Conservation (phyloP, 2,329 filamentous ascomycete species). For the Cercospora berteroae region DNA sequence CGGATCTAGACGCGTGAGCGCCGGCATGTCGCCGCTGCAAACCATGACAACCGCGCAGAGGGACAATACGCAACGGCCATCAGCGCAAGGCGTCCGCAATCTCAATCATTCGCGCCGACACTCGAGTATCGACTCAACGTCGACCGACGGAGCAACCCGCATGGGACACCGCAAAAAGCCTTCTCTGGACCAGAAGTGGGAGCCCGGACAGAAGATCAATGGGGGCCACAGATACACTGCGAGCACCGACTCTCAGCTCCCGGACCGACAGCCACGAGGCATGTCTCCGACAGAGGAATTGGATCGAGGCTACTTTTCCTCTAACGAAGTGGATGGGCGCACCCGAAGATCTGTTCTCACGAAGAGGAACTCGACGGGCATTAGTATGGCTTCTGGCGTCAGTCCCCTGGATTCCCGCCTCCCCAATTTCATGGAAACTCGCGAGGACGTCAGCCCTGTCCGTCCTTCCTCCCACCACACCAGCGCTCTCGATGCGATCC, state of each 20-base stretch:
- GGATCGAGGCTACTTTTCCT: slow-evolving; percentile 91
- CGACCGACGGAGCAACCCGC: slow-evolving; percentile 31
- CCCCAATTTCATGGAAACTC: slow-evolving; percentile 52
- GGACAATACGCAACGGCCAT: slow-evolving; percentile 36
- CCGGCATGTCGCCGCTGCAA: slow-evolving; percentile 33
- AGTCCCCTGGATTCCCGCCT: slow-evolving; percentile 54
- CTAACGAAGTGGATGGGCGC: slow-evolving; percentile 68
- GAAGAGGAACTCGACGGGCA: slow-evolving; percentile 58
- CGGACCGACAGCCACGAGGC: slow-evolving; percentile 36
- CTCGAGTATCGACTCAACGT: slow-evolving; percentile 76
- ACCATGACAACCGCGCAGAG: slow-evolving; percentile 36
- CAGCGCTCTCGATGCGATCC: slow-evolving; percentile 26
- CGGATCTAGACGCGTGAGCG: slow-evolving; percentile 32
- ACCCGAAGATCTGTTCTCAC: slow-evolving; percentile 60
- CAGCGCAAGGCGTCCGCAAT: slow-evolving; percentile 39
- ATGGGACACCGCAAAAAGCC: slow-evolving; percentile 54
- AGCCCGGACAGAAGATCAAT: slow-evolving; percentile 28
- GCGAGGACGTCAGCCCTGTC: slow-evolving; percentile 22
- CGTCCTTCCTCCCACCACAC: slow-evolving; percentile 20
- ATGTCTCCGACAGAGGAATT: slow-evolving; percentile 53
- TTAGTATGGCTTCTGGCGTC: slow-evolving; percentile 15
- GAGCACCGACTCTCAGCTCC: slow-evolving; percentile 25
- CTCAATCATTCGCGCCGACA: slow-evolving; percentile 82
- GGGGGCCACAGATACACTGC: slow-evolving; percentile 27
- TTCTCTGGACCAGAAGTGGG: slow-evolving; percentile 60